Conservation (phyloP, 2,329 filamentous ascomycete species). For the Penicillium glabrum region DNA sequence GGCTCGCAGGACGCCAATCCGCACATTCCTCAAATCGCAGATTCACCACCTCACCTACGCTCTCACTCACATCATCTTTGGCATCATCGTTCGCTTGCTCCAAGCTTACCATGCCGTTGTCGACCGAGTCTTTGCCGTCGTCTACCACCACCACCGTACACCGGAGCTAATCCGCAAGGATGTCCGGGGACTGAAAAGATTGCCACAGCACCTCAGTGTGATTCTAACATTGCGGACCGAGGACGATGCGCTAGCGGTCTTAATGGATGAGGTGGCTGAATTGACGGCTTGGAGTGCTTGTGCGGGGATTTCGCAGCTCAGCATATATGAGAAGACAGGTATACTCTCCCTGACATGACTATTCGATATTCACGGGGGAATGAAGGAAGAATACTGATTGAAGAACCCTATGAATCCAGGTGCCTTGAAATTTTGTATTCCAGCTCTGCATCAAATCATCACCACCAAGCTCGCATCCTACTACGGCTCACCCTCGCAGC, state of each 20-base stretch:
- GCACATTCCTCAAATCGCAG: constrained; percentile 45
- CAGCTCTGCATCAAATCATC: constrained; percentile 78
- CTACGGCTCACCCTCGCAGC: constrained; percentile 67
- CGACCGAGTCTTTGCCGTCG: constrained; percentile 74
- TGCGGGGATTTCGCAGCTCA: constrained; percentile 81
- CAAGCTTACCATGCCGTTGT: constrained; percentile 76
- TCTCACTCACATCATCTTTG: constrained; percentile 72
- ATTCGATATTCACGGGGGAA: not conserved
- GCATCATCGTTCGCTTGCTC: constrained; percentile 79
- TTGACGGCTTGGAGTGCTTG: constrained; percentile 91
- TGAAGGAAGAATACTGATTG: not conserved
- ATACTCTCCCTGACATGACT: constrained; percentile 14
- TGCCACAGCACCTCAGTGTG: constrained; percentile 85
- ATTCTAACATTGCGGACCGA: constrained; percentile 70
- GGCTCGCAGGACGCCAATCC: constrained; percentile 41
- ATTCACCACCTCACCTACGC: constrained; percentile 47
- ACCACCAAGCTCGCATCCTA: constrained; percentile 79
- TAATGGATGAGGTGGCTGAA: constrained; percentile 90
- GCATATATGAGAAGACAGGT: constrained; percentile 92
- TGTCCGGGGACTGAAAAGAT: constrained; percentile 68
- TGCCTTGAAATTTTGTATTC: constrained; percentile 82
- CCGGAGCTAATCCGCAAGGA: constrained; percentile 90
- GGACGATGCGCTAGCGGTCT: constrained; percentile 74
- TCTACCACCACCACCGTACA: constrained; percentile 94
- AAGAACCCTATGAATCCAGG: constrained; percentile 52